These are phyloP conservation scores for Zygoascus biomembranicola DNA, from an alignment of 805 yeast genomes.

Conservation along the genomic window DNA sequence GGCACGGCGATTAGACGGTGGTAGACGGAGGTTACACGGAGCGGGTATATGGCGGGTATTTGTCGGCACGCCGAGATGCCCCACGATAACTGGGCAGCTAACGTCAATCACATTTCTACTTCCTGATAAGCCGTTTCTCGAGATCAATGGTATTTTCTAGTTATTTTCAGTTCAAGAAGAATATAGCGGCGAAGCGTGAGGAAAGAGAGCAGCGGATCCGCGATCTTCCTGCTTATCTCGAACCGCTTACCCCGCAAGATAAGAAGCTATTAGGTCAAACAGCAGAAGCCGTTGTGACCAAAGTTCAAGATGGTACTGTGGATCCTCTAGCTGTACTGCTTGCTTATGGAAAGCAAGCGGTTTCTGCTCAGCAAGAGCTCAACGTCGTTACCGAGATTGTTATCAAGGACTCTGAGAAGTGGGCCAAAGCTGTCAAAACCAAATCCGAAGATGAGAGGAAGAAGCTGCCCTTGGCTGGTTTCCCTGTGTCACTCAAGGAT, in stretches of 20 bases:
- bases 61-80: too few relatives aligned
- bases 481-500: slow-evolving; percentile 57
- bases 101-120: too few relatives aligned
- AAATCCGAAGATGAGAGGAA: slow-evolving; percentile 28
- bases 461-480: slow-evolving; percentile 44
- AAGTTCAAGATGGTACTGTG: slow-evolving; percentile 40
- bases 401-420: slow-evolving; percentile 59
- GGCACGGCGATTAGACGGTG: too few relatives aligned
- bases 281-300: slow-evolving; percentile 36
- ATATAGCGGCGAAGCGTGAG: slow-evolving; percentile 24
- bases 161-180: slow-evolving; percentile 11
- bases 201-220: slow-evolving; percentile 30
- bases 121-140: too few relatives aligned
- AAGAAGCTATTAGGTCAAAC: slow-evolving; percentile 31
- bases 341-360: slow-evolving; percentile 60
- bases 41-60: neutral
- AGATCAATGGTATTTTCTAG: slow-evolving; percentile 1
- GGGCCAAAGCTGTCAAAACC: slow-evolving; percentile 45
- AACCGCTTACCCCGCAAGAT: slow-evolving; percentile 30
- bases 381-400: slow-evolving; percentile 54
- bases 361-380: slow-evolving; percentile 55
- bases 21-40: too few relatives aligned
- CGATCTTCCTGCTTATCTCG: slow-evolving; percentile 31
- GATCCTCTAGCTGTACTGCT: slow-evolving; percentile 45
- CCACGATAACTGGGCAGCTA: too few relatives aligned